Base-by-base conservation (phyloP, 306 rosid genomes). In the Prunus salicina region DNA sequence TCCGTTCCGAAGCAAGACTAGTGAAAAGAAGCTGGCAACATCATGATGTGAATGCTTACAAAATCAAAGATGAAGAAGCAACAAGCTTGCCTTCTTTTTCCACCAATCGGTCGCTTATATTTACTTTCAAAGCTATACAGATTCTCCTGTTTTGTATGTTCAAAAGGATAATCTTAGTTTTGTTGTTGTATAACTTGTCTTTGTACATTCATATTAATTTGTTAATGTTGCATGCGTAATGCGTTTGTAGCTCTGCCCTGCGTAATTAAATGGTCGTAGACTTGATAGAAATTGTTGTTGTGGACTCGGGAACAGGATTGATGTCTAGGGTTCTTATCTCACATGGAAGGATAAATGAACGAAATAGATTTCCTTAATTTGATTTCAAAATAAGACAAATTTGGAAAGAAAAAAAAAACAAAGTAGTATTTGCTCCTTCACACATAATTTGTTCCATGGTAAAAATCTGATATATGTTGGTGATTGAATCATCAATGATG, bases 1-100 rank as follows among this genome's bases (percentile, higher is more conserved):
- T 5, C 98, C 99, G n/a, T 96, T 96, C 84, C 86, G 97, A 69
- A 88, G 91, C 87, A 91, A 96, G 89, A 88, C 45, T 8, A 87
- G 89, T 74, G 99, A 95, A 65, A 93, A 90, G 85, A 92, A 90
- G 84, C 64, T 75, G 76, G 56, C 77, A 76, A 78, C 84, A 28
- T 88, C 85, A 90, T 55, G 65, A 79, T 70, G 45, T 34, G 75
- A 81, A 65, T 61, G 51, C 49, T 70, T 61, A 28, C 49, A 60
- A 70, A 64, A 52, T 38, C 47, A 20, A 73, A 72, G 77, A 74
- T 12, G 84, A 62, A 53, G 45, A 63, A 30, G 56, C 46, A 70
- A 58, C 51, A 57, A 55, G 77, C 66, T 46, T 30, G 47, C 78
- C 58, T 32, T 78, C 76, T 46, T 78, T 62, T 16, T 73, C 74